Evolutionary conservation across 2,329 filamentous ascomycete species (phyloP), one percentile per base, ranked within the genome.

Genomic region (Verticillium zaregamsianum): DNA sequence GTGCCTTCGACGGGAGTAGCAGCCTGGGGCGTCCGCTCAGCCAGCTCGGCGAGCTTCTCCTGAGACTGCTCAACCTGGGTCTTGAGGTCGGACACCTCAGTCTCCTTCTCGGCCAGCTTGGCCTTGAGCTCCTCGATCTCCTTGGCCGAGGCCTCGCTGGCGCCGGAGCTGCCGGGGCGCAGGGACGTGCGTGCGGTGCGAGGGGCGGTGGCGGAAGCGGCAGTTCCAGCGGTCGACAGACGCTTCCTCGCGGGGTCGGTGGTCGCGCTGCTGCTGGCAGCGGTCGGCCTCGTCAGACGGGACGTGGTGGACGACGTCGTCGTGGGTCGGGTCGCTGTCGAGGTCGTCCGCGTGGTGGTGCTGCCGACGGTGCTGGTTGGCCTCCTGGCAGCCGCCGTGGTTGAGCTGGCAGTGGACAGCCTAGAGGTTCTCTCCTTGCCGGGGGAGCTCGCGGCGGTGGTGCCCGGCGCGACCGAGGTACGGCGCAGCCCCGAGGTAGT

Each of bases 71-170:
- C 74, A 57, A 89, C 80, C 67, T 88, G 82, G 6, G 78, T 76
- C 71, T 84, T 86, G 33, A 89, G 79, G 14, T 81, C 73, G 60
- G 82, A 79, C 11, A 88, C 82, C 68, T 87, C 83, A 7, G 79
- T 72, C 68, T 88, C 85, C 64, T 84, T 86, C 35, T 84, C 79
- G 5, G 79, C 77, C 25, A 89, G 76, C 73, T 87, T 87, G 8
- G 77, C 72, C 75, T 86, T 88, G 54, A 89, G 77, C 55, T 85
- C 81, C 58, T 88, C 86, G 3, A 85, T 75, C 68, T 86, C 85
- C 73, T 85, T 87, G 23, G 80, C 71, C 8, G 74, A 66, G 12
- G 79, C 77, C 17, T 77, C 71, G 25, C 79, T 76, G 37, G 77
- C 72, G 52, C 76, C 74, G 20, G 70, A 71, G 17, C 77, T 68